Base-by-base conservation (phyloP, 345 rosid species). In the Ricinus communis region DNA sequence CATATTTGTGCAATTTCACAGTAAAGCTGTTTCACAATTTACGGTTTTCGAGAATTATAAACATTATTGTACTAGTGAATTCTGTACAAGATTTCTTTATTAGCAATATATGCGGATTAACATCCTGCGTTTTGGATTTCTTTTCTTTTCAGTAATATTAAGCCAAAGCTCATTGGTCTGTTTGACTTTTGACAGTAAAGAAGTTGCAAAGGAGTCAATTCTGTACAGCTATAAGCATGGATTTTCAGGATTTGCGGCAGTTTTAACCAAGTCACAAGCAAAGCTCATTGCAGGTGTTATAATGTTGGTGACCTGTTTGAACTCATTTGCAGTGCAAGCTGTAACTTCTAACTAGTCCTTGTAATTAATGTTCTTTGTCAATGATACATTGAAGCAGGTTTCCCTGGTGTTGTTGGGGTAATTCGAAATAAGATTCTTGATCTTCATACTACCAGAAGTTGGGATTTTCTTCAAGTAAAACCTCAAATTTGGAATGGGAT, bases 151-250 rank as follows among this genome's bases (percentile, higher is more conserved):
- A n/a, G n/a, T n/a, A n/a, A n/a, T n/a, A n/a, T n/a, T n/a, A n/a
- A n/a, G 38, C 2, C 38, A 33, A 33, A 33, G 38, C 38, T 33
- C 38, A 33, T 33, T 33, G 2, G 38, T 33, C 2, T 33, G 38
- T 74, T 54, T 79, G 36, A 40, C 28, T 71, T 50, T 69, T 79
- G 61, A 71, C 81, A 87, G 88, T 80, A 74, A 81, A 75, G 84
- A 74, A 76, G 82, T 85, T 76, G 90, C 88, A 24, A 68, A 69
- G 71, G 80, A 75, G 53, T 79, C 82, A 16, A 79, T 83, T 73
- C 56, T 84, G 49, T 84, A 87, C 79, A 87, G 80, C 85, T 87
- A 84, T 85, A 87, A 77, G 79, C 85, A 87, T 71, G 90, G 88
- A 9, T 84, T 84, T 76, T 82, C 88, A 2, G 88, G 90, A 52